Evolutionary conservation across 2,329 filamentous ascomycete genomes (phyloP).

Genomic region (Aulographum hederae): DNA sequence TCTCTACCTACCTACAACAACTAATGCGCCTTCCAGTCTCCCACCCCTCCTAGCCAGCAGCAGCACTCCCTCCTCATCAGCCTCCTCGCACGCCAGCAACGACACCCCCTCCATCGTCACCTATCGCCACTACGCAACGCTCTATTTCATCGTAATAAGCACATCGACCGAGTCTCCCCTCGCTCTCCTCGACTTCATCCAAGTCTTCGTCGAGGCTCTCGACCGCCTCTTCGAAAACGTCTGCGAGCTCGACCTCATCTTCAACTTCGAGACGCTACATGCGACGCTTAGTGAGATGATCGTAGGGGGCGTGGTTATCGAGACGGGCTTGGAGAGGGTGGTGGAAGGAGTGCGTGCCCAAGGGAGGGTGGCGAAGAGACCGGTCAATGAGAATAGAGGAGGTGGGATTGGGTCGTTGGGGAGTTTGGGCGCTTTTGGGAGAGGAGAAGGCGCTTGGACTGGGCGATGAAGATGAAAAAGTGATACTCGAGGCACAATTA

Average conservation of each 20-base stretch:
- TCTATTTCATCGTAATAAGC: constrained; percentile 96
- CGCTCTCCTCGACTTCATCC: constrained; percentile 87
- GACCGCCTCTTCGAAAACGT: constrained; percentile 96
- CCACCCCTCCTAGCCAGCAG: constrained; percentile 41
- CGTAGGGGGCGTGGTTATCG: constrained; percentile 82
- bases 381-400: constrained; percentile 46
- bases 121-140: constrained; percentile 93
- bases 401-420: constrained; percentile 1
- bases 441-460: constrained; percentile 5
- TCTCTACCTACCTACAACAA: too few species aligned
- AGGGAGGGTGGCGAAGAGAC: constrained; percentile 60
- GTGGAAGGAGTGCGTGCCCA: constrained; percentile 64
- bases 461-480: constrained; percentile 4
- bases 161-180: constrained; percentile 93
- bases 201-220: constrained; percentile 92
- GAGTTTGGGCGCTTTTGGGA: constrained; percentile 6
- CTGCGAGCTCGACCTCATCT: constrained; percentile 94
- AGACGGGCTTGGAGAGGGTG: constrained; percentile 78
- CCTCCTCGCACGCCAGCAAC: constrained; percentile 38
- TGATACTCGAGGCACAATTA: too few species aligned
- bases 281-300: constrained; percentile 86
- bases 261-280: constrained; percentile 96
- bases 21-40: constrained; percentile 39
- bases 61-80: constrained; percentile 19
- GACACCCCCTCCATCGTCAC: constrained; percentile 91